Conservation (phyloP, 1,139 yeast species). For the Taphrina deformans region DNA sequence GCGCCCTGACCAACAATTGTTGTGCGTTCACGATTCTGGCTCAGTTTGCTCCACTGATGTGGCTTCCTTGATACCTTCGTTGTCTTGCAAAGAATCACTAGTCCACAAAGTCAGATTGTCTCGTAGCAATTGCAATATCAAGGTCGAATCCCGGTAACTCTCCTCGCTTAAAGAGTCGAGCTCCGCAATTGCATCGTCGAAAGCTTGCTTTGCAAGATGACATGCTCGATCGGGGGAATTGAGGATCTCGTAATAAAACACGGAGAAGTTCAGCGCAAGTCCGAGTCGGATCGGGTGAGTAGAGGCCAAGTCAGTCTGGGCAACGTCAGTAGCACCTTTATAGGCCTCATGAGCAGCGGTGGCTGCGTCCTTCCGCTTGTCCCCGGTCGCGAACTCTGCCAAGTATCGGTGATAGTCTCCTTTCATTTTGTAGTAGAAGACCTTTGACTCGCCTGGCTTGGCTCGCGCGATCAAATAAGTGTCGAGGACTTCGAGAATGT, state of each 20-base stretch:
- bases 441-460: slow-evolving; percentile 96
- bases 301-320: slow-evolving; percentile 96
- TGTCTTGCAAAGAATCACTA: slow-evolving; percentile 54
- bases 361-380: slow-evolving; percentile 92
- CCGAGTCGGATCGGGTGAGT: slow-evolving; percentile 99
- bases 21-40: background rate
- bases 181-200: slow-evolving; percentile 98
- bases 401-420: slow-evolving; percentile 99
- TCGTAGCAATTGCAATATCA: slow-evolving; percentile 97
- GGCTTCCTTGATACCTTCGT: background rate
- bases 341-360: slow-evolving; percentile 92
- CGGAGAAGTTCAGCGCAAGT: slow-evolving; percentile 95
- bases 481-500: slow-evolving; percentile 81
- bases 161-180: slow-evolving; percentile 97
- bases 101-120: slow-evolving; percentile 99
- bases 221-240: slow-evolving; percentile 99
- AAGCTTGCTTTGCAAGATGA: slow-evolving; percentile 98
- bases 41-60: background rate
- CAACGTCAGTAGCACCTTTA: slow-evolving; percentile 95
- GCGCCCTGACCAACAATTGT: background rate
- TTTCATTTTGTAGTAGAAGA: slow-evolving; percentile 98
- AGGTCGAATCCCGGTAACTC: slow-evolving; percentile 96
- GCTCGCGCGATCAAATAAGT: slow-evolving; percentile 92
- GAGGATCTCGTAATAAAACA: slow-evolving; percentile 95
- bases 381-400: slow-evolving; percentile 94